Evolutionary conservation across 257 asterid genomes (phyloP), one percentile per base, ranked within the genome.

Genomic region (Solanum infundibuliforme): DNA sequence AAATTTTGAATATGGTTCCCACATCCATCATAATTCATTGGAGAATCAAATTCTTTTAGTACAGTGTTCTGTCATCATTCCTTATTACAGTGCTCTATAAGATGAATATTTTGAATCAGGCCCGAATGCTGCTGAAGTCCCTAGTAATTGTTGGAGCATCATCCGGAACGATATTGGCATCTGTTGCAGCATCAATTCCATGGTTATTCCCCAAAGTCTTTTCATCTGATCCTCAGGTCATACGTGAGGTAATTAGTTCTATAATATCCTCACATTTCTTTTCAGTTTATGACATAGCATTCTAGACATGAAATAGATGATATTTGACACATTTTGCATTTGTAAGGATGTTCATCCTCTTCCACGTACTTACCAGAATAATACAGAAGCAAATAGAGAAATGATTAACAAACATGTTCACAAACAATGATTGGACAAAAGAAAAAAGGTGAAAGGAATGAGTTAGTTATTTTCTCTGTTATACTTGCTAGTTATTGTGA

Each of bases 131-230:
- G 46, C 92, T 96, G 90, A 97, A 95, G 91, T 94, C 98, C 52
- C 91, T 97, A 86, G 93, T 95, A 89, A 90, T 95, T 43, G 95
- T 97, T 84, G 98, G 98, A 69, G 94, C 96, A 23, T 25, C 93
- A 83, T 92, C 88, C 82, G 99, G 99, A 76, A 69, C 95, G 87
- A 86, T 92, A 88, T 89, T 97, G 89, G 99, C 97, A 88, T 86
- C 90, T 85, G 88, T 95, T 52, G 99, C 98, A 90, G 89, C 96
- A 87, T 92, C 95, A 18, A 90, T 97, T 89, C 99, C 99, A 87
- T 94, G 96, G 97, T 90, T 95, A 87, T 94, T 95, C 91, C 98
- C 99, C 74, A 92, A 89, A 92, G 83, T 95, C 11, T 97, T 97
- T 91, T 93, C 98, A 87, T 91, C 95, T 25, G 99, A 97, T 92